Evolutionary conservation across 1,284 basidiomycete genomes (phyloP), one percentile per base, ranked within the genome.

Genomic region (Trichosporon sp.): DNA sequence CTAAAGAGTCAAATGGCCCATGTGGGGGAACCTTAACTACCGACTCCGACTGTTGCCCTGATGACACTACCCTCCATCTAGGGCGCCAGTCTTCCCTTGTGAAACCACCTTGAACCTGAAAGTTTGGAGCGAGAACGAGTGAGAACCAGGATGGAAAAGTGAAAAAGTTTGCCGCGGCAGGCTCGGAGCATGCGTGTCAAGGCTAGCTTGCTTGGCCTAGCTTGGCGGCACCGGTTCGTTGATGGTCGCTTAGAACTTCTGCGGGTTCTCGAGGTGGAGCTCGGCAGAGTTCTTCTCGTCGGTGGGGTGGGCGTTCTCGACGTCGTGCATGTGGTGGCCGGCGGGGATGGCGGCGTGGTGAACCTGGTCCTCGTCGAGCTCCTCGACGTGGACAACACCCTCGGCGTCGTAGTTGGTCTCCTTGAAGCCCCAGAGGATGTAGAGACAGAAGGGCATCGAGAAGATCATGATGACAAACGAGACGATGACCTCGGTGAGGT

Each of bases 401-500:
- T 79, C 77, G 38, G 73, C 74, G 19, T 76, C 77, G 74, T 80
- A 77, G 74, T 78, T 80, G 48, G 78, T 75, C 31, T 81, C 79
- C 51, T 72, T 72, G 71, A 70, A 70, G 12, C 70, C 69, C 67
- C 69, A 75, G 61, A 83, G 72, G 59, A 83, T 78, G 40, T 74
- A 64, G 51, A 73, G 76, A 48, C 71, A 74, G 51, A 79, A 74
- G 12, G 78, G 79, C 16, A 83, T 76, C 4, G 79, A 77, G 38
- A 78, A 68, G 65, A 81, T 67, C 69, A 80, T 75, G 70, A 81
- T 72, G 48, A 77, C 65, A 69, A 77, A 80, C 11, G 78, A 79
- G 19, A 79, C 79, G 46, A 81, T 72, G 69, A 76, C 75, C 69
- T 83, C 79, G 59, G 77, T 80, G 26, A 83, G 70, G 74, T 78